Percentiles rank a stretch among this genome's conserved stretches.
phyloP scores from a whole-genome alignment of 148 eudicot genomes.

The Rhododendron henanense region DNA sequence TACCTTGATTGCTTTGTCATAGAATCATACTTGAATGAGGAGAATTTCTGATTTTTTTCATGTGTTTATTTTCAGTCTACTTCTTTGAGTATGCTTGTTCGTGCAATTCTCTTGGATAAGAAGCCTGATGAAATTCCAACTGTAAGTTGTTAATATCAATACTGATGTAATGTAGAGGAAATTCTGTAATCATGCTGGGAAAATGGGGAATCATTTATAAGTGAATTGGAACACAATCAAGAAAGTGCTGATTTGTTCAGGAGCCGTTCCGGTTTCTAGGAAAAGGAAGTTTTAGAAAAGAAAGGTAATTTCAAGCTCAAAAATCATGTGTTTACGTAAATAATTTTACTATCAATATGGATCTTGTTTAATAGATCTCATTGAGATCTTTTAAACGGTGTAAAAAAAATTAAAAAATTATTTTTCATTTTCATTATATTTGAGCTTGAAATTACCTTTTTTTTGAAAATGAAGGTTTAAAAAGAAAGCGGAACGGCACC shows the following conservation, averaged over 20 bases:
- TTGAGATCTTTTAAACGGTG: no score
- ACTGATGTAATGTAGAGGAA: not conserved
- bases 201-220: not conserved
- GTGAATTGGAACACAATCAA: not conserved
- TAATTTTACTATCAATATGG: no score
- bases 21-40: not conserved
- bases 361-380: no score
- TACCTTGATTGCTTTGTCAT: not conserved
- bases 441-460: no score
- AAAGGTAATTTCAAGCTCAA: no score
- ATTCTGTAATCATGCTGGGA: not conserved
- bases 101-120: conserved; percentile 70
- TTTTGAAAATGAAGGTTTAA: no score
- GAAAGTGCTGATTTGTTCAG: not conserved
- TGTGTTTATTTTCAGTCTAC: conserved; percentile 54
- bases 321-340: no score
- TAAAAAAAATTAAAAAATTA: no score
- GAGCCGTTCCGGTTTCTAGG: no score
- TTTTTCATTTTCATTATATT: no score
- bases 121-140: conserved; percentile 94
- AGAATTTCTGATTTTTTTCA: not conserved
- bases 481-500: no score
- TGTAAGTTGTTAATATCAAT: conserved; percentile 36
- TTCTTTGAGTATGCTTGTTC: conserved; percentile 79
- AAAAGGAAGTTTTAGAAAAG: no score